phyloP scores from a whole-genome alignment of 495 filamentous ascomycete genomes.

The Podospora anserina region DNA sequence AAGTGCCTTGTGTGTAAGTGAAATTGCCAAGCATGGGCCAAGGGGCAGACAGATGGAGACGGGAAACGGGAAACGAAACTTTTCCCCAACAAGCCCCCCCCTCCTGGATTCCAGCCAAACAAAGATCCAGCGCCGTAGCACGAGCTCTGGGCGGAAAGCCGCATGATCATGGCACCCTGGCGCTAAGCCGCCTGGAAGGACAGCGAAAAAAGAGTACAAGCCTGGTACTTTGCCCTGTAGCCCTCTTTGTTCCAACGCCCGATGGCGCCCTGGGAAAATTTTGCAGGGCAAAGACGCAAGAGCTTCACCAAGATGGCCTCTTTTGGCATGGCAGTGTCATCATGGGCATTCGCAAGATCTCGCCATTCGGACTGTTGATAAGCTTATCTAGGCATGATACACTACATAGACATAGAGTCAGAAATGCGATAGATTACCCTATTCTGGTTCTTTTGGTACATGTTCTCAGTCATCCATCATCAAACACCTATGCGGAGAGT shows the following conservation, averaged over 20 bases:
- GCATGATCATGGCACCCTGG: conserved; percentile 18
- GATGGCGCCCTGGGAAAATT: not conserved
- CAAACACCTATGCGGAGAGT: not conserved
- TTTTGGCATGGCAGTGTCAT: not conserved
- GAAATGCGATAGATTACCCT: not conserved
- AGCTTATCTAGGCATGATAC: no score
- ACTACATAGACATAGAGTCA: not conserved
- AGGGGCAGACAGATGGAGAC: not conserved
- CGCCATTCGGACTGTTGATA: no score
- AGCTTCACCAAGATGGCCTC: not conserved
- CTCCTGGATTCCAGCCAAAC: conserved; percentile 8
- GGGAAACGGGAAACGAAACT: not conserved
- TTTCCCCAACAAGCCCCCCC: not conserved
- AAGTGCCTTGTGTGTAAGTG: conserved; percentile 9
- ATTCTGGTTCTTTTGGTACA: not conserved
- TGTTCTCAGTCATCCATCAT: not conserved
- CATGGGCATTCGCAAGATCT: not conserved
- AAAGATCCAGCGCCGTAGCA: conserved; percentile 14
- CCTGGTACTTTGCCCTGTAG: not conserved
- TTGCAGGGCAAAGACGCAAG: conserved; percentile 4
- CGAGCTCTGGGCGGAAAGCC: conserved; percentile 15
- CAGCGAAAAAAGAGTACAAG: conserved; percentile 1
- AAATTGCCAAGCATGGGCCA: conserved; percentile 4
- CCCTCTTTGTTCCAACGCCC: not conserved
- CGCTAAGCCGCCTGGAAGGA: conserved; percentile 7